phyloP scores from a whole-genome alignment of 2,329 filamentous ascomycete genomes.

The Tolypocladium tropicale region DNA sequence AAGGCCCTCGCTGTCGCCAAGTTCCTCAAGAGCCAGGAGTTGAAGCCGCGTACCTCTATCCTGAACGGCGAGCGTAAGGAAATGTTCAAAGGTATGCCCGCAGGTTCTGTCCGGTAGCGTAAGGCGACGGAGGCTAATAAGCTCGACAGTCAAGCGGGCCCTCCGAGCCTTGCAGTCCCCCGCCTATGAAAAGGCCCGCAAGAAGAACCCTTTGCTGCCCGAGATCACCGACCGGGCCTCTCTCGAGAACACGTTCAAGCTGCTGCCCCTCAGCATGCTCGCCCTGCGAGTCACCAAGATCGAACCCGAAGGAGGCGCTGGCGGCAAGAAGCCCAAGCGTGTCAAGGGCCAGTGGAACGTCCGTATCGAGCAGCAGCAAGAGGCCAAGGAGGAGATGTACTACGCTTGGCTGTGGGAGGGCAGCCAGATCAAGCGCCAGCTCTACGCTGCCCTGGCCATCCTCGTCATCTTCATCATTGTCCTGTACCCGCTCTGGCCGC shows the following conservation, averaged over 20 bases:
- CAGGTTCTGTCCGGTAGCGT: neutral
- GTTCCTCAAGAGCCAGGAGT: constrained; percentile 71
- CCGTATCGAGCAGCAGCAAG: constrained; percentile 90
- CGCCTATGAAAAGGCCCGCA: constrained; percentile 79
- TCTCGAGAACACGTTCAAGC: constrained; percentile 89
- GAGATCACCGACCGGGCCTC: constrained; percentile 79
- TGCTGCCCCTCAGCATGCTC: constrained; percentile 87
- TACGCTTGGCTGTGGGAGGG: constrained; percentile 97
- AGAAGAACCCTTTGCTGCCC: constrained; percentile 83
- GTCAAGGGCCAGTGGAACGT: constrained; percentile 96
- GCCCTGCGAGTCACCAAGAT: constrained; percentile 81
- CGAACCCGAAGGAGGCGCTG: constrained; percentile 51
- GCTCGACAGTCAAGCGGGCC: constrained; percentile 79
- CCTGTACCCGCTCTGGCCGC: constrained; percentile 92
- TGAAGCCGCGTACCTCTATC: constrained; percentile 87
- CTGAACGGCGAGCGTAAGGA: constrained; percentile 95
- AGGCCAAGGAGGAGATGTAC: constrained; percentile 77
- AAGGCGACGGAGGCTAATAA: neutral
- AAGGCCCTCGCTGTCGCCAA: constrained; percentile 81
- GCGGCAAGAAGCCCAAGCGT: constrained; percentile 68
- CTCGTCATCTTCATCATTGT: constrained; percentile 79
- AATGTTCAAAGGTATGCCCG: constrained; percentile 75
- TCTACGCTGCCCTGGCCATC: constrained; percentile 79
- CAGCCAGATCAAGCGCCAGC: constrained; percentile 83
- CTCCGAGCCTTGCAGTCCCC: constrained; percentile 82